A percentile compares a stretch with the other conserved stretches of the same genome.
These are phyloP conservation scores for Irpex sp. DNA, from an alignment of 1,284 basidiomycete genomes.

Conservation along the genomic window DNA sequence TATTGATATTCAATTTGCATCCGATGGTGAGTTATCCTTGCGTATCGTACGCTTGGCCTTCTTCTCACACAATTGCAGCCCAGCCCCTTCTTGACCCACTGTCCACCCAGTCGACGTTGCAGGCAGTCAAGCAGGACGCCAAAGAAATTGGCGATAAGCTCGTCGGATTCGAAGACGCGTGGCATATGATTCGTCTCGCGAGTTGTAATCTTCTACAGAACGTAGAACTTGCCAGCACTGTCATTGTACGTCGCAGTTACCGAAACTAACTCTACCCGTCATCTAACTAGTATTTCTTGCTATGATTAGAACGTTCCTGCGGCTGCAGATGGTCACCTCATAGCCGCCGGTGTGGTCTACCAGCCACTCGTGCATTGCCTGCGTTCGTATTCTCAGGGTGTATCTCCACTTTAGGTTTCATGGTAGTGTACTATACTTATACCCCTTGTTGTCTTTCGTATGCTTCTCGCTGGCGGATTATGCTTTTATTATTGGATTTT, in stretches of 20 bases:
- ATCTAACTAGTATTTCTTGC: not conserved
- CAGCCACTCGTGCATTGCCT: conserved; percentile 27
- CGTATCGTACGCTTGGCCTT: not conserved
- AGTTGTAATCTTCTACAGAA: conserved; percentile 22
- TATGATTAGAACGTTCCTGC: conserved; percentile 15
- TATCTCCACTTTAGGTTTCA: conserved; percentile 14
- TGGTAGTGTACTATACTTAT: not conserved
- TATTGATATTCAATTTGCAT: conserved; percentile 8
- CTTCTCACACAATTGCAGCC: not conserved
- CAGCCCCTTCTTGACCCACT: not conserved
- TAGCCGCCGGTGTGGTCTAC: conserved; percentile 21
- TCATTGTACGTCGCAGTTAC: conserved; percentile 17
- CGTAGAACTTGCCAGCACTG: conserved; percentile 22
- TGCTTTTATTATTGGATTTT: not conserved
- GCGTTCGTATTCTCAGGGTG: conserved; percentile 24
- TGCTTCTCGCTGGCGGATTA: not conserved
- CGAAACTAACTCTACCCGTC: not conserved
- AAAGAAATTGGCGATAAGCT: conserved; percentile 22
- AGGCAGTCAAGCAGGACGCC: conserved; percentile 19
- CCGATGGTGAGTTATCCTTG: not conserved
- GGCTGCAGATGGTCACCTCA: conserved; percentile 22
- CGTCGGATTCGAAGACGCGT: conserved; percentile 28
- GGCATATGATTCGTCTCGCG: conserved; percentile 26
- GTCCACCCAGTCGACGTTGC: not conserved
- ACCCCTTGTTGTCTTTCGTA: not conserved